phyloP scores from a whole-genome alignment of 441 rosid species.

The Isatis lusitanica region DNA sequence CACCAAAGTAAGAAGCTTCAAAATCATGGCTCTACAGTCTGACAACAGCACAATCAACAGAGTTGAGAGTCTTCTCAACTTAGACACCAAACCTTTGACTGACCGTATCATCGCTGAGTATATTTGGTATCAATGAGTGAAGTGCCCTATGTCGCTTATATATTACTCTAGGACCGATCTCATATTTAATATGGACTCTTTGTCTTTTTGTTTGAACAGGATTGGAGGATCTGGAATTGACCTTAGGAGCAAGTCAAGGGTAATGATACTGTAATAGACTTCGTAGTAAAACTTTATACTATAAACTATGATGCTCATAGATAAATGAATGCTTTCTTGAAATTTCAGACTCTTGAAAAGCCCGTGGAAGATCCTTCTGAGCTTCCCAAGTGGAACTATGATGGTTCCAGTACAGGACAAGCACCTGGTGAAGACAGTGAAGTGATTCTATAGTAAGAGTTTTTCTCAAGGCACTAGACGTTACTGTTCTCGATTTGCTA shows the following conservation, averaged over 20 bases:
- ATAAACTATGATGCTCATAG: neutral
- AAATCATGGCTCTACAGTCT: constrained; percentile 65
- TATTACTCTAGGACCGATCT: neutral
- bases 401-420: constrained; percentile 97
- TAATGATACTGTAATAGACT: constrained; percentile 35
- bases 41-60: constrained; percentile 73
- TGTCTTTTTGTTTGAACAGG: constrained; percentile 52
- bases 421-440: constrained; percentile 99
- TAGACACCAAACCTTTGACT: constrained; percentile 79
- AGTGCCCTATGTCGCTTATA: neutral
- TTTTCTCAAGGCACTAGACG: neutral
- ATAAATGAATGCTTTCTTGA: neutral
- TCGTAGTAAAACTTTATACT: neutral
- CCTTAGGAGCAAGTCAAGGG: constrained; percentile 93
- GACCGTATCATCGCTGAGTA: constrained; percentile 91
- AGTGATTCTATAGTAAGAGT: constrained; percentile 91
- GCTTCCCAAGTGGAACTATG: constrained; percentile 97
- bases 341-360: constrained; percentile 68
- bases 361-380: constrained; percentile 91
- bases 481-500: neutral
- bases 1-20: constrained; percentile 47
- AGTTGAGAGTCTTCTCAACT: constrained; percentile 72
- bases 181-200: neutral
- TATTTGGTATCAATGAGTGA: constrained; percentile 56
- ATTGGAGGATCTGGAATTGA: constrained; percentile 90